phyloP scores from a whole-genome alignment of 2,329 filamentous ascomycete species.

The Monilinia fructicola region DNA sequence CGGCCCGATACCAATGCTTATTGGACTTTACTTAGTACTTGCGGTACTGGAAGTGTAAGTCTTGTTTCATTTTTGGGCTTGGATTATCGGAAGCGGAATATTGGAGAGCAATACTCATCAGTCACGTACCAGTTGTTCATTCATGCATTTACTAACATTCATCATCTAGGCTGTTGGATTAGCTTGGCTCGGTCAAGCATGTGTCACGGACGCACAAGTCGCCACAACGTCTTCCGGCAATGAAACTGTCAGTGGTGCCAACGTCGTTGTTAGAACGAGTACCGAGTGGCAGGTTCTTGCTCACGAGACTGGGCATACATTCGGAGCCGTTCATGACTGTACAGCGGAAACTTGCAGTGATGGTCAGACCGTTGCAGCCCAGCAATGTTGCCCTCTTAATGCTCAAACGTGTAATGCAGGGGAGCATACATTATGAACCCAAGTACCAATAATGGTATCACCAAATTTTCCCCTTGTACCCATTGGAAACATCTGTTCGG shows the following conservation, averaged over 20 bases:
- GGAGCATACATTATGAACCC: slow-evolving; percentile 96
- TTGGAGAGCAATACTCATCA: not conserved
- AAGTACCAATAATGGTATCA: slow-evolving; percentile 71
- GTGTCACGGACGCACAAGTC: slow-evolving; percentile 58
- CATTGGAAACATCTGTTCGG: slow-evolving; percentile 91
- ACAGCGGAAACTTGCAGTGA: slow-evolving; percentile 64
- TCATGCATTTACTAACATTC: not conserved
- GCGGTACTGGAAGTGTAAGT: slow-evolving; percentile 62
- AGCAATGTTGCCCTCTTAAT: slow-evolving; percentile 78
- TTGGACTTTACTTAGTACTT: slow-evolving; percentile 77
- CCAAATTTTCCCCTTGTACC: slow-evolving; percentile 82
- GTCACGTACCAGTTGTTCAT: not conserved
- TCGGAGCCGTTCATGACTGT: slow-evolving; percentile 95
- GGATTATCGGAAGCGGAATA: not conserved
- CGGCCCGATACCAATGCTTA: slow-evolving; percentile 81
- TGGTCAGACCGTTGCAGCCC: slow-evolving; percentile 56
- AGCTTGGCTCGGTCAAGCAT: slow-evolving; percentile 90
- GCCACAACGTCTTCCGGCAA: slow-evolving; percentile 52
- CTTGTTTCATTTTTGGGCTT: not conserved
- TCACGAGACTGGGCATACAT: slow-evolving; percentile 91
- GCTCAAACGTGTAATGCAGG: slow-evolving; percentile 67
- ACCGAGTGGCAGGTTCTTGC: slow-evolving; percentile 96
- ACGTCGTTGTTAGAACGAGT: slow-evolving; percentile 80
- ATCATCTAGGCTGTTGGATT: slow-evolving; percentile 69
- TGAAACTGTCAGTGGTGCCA: slow-evolving; percentile 80